These are phyloP conservation scores for Podila epigama DNA, from an alignment of 192 early-diverging fungal genomes.

Conservation along the genomic window DNA sequence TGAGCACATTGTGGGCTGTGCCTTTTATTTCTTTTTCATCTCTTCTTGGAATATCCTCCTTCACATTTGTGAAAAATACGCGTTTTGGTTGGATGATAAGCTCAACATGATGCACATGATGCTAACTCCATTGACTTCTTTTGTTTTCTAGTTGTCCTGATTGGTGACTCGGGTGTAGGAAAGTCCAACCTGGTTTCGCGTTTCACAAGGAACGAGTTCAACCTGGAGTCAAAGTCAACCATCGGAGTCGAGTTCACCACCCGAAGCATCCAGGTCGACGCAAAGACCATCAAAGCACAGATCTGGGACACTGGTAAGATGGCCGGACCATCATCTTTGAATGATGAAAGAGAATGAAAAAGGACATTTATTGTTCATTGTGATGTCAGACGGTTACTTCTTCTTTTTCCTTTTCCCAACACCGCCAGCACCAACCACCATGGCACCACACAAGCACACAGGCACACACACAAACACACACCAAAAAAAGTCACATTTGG, in stretches of 20 bases:
- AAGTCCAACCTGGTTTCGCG: conserved; percentile 98
- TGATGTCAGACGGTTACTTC: neutral
- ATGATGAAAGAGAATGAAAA: too few species aligned
- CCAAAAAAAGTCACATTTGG: conserved; percentile 10
- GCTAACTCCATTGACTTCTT: neutral
- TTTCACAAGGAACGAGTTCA: conserved; percentile 98
- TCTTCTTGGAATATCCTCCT: too few species aligned
- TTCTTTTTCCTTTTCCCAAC: too few species aligned
- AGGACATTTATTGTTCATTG: neutral
- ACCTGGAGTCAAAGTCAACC: conserved; percentile 97
- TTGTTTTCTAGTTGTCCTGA: conserved; percentile 74
- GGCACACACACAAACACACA: too few species aligned
- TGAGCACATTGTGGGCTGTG: conserved; percentile 4
- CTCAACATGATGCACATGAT: too few species aligned
- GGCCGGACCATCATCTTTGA: neutral
- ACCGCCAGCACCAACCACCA: too few species aligned
- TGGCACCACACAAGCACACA: too few species aligned
- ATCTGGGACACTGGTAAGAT: conserved; percentile 97
- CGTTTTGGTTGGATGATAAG: too few species aligned
- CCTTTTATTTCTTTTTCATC: conserved; percentile 7
- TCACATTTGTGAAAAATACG: too few species aligned
- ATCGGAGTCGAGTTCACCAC: conserved; percentile 99
- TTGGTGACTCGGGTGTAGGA: conserved; percentile 96
- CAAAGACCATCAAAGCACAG: conserved; percentile 98
- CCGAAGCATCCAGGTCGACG: conserved; percentile 93